Percentiles rank a stretch among this genome's conserved stretches.
These are phyloP conservation scores for Ogataea sp. DNA, from an alignment of 805 yeast species.

Conservation along the genomic window DNA sequence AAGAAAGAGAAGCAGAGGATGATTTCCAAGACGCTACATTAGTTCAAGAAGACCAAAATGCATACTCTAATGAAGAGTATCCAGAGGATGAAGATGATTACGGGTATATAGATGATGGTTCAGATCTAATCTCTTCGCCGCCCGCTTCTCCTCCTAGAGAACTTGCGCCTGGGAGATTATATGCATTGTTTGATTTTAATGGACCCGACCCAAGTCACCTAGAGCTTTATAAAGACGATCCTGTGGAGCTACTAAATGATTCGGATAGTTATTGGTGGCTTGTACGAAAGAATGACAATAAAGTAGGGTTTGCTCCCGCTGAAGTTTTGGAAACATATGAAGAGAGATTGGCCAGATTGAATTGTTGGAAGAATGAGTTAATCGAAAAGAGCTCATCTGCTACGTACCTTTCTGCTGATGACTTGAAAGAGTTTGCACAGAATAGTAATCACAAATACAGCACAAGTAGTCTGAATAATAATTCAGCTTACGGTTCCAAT, in stretches of 20 bases:
- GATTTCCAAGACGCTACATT: not conserved
- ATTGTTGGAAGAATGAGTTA: slow-evolving; percentile 88
- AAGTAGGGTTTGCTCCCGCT: slow-evolving; percentile 92
- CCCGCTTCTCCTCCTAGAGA: slow-evolving; percentile 75
- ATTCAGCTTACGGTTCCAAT: not conserved
- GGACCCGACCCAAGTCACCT: slow-evolving; percentile 96
- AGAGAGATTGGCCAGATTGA: slow-evolving; percentile 84
- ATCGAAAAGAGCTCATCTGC: slow-evolving; percentile 28
- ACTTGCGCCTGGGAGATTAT: slow-evolving; percentile 72
- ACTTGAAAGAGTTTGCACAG: slow-evolving; percentile 15
- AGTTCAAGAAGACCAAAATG: slow-evolving; percentile 4
- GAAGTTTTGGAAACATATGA: slow-evolving; percentile 88
- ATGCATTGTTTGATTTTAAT: slow-evolving; percentile 78
- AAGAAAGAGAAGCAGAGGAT: not conserved
- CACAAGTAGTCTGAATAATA: slow-evolving; percentile 4
- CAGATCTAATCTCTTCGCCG: slow-evolving; percentile 46
- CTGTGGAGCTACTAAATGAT: slow-evolving; percentile 76
- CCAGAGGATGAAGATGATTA: slow-evolving; percentile 19
- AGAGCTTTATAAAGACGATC: slow-evolving; percentile 68
- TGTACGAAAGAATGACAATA: slow-evolving; percentile 38
- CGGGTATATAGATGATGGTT: slow-evolving; percentile 25
- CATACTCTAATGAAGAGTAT: not conserved
- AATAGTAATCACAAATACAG: slow-evolving; percentile 13
- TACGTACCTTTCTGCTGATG: slow-evolving; percentile 15
- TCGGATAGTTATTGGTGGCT: slow-evolving; percentile 97